phyloP scores from a whole-genome alignment of 2,329 filamentous ascomycete species.

The Hypoxylon sp. region DNA sequence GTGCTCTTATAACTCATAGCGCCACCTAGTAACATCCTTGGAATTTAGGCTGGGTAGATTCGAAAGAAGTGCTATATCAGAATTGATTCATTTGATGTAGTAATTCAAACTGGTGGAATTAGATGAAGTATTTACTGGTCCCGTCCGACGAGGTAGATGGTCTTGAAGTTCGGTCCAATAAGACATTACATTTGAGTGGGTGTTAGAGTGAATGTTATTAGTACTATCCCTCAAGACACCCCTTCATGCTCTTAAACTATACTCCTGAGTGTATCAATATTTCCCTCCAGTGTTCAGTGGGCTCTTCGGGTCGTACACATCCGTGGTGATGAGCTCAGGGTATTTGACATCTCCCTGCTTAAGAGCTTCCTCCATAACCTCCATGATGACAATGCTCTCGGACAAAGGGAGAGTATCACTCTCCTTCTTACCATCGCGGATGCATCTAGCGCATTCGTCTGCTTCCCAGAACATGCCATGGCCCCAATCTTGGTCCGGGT shows the following conservation, averaged over 20 bases:
- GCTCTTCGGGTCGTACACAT: slow-evolving; percentile 72
- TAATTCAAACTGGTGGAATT: no score
- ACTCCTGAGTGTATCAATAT: slow-evolving; percentile 10
- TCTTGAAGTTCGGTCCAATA: neutral
- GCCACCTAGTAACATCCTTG: no score
- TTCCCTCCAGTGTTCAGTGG: slow-evolving; percentile 70
- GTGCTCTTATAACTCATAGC: no score
- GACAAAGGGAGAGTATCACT: slow-evolving; percentile 78
- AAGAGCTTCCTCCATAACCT: slow-evolving; percentile 72
- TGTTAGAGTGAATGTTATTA: neutral
- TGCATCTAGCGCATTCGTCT: slow-evolving; percentile 81
- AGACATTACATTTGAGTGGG: neutral
- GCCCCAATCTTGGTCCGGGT: slow-evolving; percentile 68
- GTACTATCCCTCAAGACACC: neutral
- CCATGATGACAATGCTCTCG: slow-evolving; percentile 90
- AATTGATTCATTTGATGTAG: no score
- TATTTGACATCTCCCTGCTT: slow-evolving; percentile 68
- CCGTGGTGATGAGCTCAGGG: slow-evolving; percentile 69
- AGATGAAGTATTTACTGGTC: no score
- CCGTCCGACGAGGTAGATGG: neutral
- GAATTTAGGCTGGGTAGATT: no score
- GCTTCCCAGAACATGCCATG: slow-evolving; percentile 94
- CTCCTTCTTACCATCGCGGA: slow-evolving; percentile 83
- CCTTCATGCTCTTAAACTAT: neutral
- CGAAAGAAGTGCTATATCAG: no score